Conservation (phyloP, 2,329 filamentous ascomycete genomes). For the Colletotrichum liriopes region DNA sequence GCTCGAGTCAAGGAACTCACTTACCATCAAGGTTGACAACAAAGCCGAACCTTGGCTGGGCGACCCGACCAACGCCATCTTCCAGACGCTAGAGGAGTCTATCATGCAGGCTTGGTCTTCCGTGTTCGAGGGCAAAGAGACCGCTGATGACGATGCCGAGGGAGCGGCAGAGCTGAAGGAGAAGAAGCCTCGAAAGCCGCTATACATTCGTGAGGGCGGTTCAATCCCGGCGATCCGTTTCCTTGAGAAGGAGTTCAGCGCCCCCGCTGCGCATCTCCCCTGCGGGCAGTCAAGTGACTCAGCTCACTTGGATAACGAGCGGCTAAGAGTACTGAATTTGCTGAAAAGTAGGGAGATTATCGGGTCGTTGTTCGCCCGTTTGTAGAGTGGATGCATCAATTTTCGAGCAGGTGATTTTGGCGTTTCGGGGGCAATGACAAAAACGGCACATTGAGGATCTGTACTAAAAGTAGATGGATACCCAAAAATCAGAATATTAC, state of each 20-base stretch:
- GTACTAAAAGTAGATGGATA: constrained; percentile 32
- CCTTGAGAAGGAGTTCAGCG: constrained; percentile 92
- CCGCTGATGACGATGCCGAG: constrained; percentile 33
- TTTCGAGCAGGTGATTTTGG: neutral
- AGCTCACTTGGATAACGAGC: constrained; percentile 95
- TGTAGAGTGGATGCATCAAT: constrained; percentile 56
- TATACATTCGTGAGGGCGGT: constrained; percentile 96
- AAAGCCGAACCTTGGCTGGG: constrained; percentile 97
- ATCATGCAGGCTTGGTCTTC: constrained; percentile 88
- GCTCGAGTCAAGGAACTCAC: constrained; percentile 84
- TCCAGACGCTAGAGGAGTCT: constrained; percentile 87
- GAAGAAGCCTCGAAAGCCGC: constrained; percentile 71
- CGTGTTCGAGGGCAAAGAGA: constrained; percentile 54
- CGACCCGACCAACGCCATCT: constrained; percentile 91
- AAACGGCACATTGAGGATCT: neutral
- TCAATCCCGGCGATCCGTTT: constrained; percentile 96
- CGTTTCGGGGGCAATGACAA: neutral
- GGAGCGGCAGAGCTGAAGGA: constrained; percentile 24
- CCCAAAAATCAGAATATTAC: constrained; percentile 27
- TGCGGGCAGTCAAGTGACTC: constrained; percentile 96
- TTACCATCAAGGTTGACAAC: constrained; percentile 90
- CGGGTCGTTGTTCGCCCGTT: constrained; percentile 82
- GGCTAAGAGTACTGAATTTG: constrained; percentile 89
- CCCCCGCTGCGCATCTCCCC: constrained; percentile 91
- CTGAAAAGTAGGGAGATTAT: constrained; percentile 95